phyloP scores from a whole-genome alignment of 331 rosid genomes.

The Stylosanthes scabra region DNA sequence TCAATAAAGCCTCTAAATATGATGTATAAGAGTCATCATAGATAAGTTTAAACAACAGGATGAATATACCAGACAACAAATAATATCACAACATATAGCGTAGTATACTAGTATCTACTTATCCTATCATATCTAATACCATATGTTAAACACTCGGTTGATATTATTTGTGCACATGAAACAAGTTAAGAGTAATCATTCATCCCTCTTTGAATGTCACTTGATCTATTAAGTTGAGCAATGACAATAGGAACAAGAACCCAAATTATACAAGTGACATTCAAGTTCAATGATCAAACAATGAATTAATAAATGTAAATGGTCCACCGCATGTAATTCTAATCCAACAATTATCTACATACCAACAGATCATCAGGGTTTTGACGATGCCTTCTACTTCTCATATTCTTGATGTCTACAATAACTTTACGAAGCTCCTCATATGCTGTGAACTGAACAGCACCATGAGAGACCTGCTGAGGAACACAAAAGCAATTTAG shows the following conservation, averaged over 20 bases:
- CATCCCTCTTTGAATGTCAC: constrained; percentile 24
- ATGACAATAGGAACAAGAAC: constrained; percentile 17
- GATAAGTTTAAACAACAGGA: too few species aligned
- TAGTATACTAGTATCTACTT: too few species aligned
- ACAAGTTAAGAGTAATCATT: constrained; percentile 13
- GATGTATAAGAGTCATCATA: too few species aligned
- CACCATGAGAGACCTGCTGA: constrained; percentile 98
- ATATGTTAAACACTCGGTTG: not conserved
- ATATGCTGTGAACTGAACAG: constrained; percentile 84
- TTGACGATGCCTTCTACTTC: constrained; percentile 42
- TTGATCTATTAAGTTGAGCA: constrained; percentile 2
- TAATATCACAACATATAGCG: constrained; percentile 16
- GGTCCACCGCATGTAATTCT: constrained; percentile 11
- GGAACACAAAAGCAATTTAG: constrained; percentile 40
- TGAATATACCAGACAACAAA: not conserved
- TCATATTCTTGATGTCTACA: constrained; percentile 55
- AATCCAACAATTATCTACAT: constrained; percentile 38
- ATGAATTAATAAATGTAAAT: constrained; percentile 17
- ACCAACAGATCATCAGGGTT: constrained; percentile 55
- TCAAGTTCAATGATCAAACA: constrained; percentile 31
- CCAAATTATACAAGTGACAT: constrained; percentile 15
- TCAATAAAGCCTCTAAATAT: too few species aligned
- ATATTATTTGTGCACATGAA: not conserved
- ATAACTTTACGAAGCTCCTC: constrained; percentile 79
- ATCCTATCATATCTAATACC: constrained; percentile 16